Evolutionary conservation across 163 green algal species (phyloP).

Genomic region (Trebouxia gelatinosa): DNA sequence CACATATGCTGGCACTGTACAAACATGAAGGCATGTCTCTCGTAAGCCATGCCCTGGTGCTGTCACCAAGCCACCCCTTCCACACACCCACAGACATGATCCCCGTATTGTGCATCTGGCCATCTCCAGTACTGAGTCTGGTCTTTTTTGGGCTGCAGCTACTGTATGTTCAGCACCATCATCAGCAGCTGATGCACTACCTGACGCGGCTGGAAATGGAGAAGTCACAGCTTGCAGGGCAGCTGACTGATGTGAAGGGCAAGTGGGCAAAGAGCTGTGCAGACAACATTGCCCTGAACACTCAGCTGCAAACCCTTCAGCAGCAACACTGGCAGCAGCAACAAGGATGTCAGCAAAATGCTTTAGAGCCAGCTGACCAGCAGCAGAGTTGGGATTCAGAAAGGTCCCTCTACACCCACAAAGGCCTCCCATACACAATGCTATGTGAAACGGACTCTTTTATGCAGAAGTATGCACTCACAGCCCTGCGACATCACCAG

Average conservation of each 20-base stretch:
- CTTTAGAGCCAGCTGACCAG: too few relatives aligned
- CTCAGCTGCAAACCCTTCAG: neutral
- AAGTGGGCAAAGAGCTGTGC: neutral
- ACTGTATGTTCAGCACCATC: constrained; percentile 18
- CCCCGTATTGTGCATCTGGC: neutral
- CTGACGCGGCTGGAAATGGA: constrained; percentile 10
- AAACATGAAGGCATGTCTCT: neutral
- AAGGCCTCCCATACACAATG: too few relatives aligned
- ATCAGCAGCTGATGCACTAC: constrained; percentile 22
- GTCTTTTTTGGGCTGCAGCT: constrained; percentile 8
- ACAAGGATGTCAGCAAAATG: too few relatives aligned
- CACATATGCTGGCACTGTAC: neutral
- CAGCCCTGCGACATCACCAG: too few relatives aligned
- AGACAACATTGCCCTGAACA: constrained; percentile 1
- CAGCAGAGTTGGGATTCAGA: too few relatives aligned
- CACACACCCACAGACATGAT: neutral
- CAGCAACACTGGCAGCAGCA: constrained; percentile 7
- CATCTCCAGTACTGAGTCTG: neutral
- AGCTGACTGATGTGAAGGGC: neutral
- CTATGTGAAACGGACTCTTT: too few relatives aligned
- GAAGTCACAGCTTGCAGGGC: neutral
- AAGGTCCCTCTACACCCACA: too few relatives aligned
- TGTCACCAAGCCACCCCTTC: neutral
- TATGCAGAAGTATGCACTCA: too few relatives aligned
- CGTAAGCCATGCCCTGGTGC: neutral